Percentiles rank a stretch among this genome's conserved stretches.
Evolutionary conservation across 768 basidiomycete genomes (phyloP).

Genomic region (Hirschioporus abietinus): DNA sequence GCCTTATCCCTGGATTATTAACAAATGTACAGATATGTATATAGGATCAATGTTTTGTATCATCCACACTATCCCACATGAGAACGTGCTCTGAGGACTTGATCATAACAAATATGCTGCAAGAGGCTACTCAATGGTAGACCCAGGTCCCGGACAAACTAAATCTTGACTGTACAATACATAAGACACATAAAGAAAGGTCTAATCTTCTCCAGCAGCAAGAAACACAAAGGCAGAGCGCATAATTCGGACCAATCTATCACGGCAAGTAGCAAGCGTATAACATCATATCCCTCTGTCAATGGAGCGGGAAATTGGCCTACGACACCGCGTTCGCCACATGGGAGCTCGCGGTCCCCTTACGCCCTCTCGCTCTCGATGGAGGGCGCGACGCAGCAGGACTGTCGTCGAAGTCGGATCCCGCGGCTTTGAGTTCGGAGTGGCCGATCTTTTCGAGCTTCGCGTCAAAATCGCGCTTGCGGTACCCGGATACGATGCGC

Average conservation of each 20-base stretch:
- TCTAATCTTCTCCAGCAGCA: neutral
- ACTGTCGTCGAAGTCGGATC: slow-evolving; percentile 11
- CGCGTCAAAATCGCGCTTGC: slow-evolving; percentile 78
- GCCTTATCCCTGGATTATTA: neutral
- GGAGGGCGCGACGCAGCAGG: neutral
- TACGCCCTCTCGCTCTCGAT: neutral
- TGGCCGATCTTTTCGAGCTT: slow-evolving; percentile 89
- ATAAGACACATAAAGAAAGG: neutral
- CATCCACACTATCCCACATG: neutral
- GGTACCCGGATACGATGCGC: slow-evolving; percentile 85
- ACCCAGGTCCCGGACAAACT: neutral
- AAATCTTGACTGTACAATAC: neutral
- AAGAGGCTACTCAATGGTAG: too few species aligned
- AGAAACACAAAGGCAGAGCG: neutral
- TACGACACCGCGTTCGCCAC: neutral
- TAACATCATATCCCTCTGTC: neutral
- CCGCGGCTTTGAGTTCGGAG: slow-evolving; percentile 63
- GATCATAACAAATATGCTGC: too few species aligned
- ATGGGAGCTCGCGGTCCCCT: neutral
- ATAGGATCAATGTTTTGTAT: neutral
- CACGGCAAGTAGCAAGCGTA: neutral
- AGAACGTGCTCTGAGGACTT: neutral
- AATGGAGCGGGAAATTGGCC: neutral
- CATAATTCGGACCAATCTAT: neutral
- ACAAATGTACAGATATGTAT: neutral